Conservation (phyloP, 306 rosid genomes). For the Corylus heterophylla region DNA sequence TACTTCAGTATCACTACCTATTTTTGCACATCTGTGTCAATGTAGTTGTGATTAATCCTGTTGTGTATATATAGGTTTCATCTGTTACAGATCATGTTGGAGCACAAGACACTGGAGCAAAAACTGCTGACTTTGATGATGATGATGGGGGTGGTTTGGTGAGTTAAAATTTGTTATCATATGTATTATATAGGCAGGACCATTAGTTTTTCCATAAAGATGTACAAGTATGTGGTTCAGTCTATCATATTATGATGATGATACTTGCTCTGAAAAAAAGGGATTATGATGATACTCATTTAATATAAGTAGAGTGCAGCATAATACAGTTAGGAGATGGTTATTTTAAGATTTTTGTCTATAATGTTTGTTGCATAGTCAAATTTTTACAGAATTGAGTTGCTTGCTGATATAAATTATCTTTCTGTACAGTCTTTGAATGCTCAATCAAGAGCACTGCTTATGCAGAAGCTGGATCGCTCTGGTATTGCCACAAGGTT, state of each 20-base stretch:
- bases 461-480: slow-evolving; percentile 95
- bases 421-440: slow-evolving; percentile 69
- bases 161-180: slow-evolving; percentile 29
- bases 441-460: slow-evolving; percentile 95
- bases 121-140: slow-evolving; percentile 93
- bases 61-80: slow-evolving; percentile 61
- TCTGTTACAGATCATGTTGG: slow-evolving; percentile 93
- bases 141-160: slow-evolving; percentile 99
- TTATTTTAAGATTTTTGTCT: background rate
- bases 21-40: background rate
- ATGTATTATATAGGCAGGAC: background rate
- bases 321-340: background rate
- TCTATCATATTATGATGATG: too few relatives aligned
- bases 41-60: slow-evolving; percentile 23
- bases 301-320: slow-evolving; percentile 1
- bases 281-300: background rate
- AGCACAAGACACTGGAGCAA: slow-evolving; percentile 75
- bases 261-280: too few relatives aligned
- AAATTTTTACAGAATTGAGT: slow-evolving; percentile 2
- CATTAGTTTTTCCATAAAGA: background rate
- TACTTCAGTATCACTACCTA: background rate
- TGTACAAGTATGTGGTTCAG: background rate
- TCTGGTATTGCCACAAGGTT: slow-evolving; percentile 82
- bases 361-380: background rate
- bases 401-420: slow-evolving; percentile 17